A percentile compares a stretch with the other conserved stretches of the same genome.
phyloP scores from a whole-genome alignment of 148 eudicot species.

The Camellia lanceoleosa region DNA sequence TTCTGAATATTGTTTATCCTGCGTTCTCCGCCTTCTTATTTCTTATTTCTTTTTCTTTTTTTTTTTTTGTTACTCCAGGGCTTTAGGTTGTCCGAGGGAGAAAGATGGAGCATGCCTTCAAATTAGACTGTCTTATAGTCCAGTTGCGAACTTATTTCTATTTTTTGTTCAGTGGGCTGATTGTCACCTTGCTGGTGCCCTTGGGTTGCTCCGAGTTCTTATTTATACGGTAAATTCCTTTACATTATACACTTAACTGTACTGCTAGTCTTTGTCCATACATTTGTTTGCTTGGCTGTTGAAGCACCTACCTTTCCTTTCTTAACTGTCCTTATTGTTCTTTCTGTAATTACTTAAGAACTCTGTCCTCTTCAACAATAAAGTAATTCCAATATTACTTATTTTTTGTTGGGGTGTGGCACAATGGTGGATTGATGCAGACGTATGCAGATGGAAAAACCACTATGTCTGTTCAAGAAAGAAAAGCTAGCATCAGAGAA shows the following conservation, averaged over 20 bases:
- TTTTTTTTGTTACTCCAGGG: constrained; percentile 21
- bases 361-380: not conserved
- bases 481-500: constrained; percentile 64
- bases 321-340: not conserved
- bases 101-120: constrained; percentile 39
- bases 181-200: constrained; percentile 35
- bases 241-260: not conserved
- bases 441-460: constrained; percentile 59
- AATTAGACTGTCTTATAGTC: constrained; percentile 32
- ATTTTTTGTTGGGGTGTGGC: not conserved
- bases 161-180: constrained; percentile 36
- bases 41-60: not conserved
- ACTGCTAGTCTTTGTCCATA: not conserved
- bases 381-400: constrained; percentile 11
- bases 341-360: not conserved
- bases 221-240: constrained; percentile 29
- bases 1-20: not conserved
- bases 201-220: constrained; percentile 35
- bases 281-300: not conserved
- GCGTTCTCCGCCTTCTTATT: not conserved
- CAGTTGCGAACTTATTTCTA: constrained; percentile 29
- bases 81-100: constrained; percentile 24
- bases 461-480: constrained; percentile 60
- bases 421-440: constrained; percentile 34
- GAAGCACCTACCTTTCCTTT: constrained; percentile 1